Evolutionary conservation across 169 alveolate genomes (phyloP), one percentile per base, ranked within the genome.

Genomic region (Eimeria acervulina): DNA sequence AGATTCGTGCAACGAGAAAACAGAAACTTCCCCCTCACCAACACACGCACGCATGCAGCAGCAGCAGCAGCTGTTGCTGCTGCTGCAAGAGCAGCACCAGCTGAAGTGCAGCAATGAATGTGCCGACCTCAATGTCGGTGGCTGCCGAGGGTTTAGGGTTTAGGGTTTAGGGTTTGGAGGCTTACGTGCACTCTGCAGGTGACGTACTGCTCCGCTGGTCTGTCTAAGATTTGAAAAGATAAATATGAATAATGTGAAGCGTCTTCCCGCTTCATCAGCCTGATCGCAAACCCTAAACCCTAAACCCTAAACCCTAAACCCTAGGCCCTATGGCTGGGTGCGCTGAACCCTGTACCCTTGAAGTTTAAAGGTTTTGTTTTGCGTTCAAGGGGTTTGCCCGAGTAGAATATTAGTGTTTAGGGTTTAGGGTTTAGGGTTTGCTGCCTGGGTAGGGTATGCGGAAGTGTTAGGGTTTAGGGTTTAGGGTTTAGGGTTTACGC

Each of bases 131-230:
- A n/a, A n/a, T n/a, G n/a, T n/a, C n/a, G n/a, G n/a, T n/a, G n/a
- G n/a, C n/a, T n/a, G n/a, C n/a, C n/a, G n/a, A n/a, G n/a, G n/a
- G n/a, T n/a, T n/a, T n/a, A n/a, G n/a, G n/a, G n/a, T n/a, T n/a
- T 51, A 12, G 0, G 0, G 59, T 51, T 51, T 51, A 1, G 59
- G 6, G 59, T 51, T 51, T 51, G 2, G 59, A 12, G 7, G 78
- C 78, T 66, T 31, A 66, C 78, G 19, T 66, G 78, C 28, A 66
- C 78, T 66, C 36, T 66, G 26, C 78, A 66, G 40, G 78, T 66
- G 26, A 66, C 78, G 19, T n/a, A 66, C 26, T n/a, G 28, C 78
- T 66, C 78, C 26, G 40, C 78, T 21, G 78, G 78, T 31, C 78
- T 66, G 36, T 66, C 78, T 8, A 66, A 26, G 7, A 66, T 31